Percentiles rank a stretch among this genome's conserved stretches.
Conservation (phyloP, 1,284 basidiomycete species). For the Tranzscheliella williamsii region DNA sequence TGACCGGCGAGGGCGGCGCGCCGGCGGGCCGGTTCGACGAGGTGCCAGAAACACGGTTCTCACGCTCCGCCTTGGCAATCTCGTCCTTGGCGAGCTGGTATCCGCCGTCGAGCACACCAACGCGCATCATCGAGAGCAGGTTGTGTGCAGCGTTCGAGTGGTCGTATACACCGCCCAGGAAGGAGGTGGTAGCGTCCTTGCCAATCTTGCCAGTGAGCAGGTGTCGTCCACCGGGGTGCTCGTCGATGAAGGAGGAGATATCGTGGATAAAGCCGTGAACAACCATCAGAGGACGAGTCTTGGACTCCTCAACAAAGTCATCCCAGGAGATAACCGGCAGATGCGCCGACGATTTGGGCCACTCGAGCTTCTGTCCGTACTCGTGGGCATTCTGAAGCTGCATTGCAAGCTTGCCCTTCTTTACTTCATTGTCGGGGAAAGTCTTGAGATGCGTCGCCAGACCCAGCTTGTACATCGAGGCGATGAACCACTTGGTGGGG, state of each 20-base stretch:
- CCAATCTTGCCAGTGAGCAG: constrained; percentile 54
- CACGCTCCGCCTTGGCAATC: constrained; percentile 28
- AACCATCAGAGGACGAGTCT: constrained; percentile 55
- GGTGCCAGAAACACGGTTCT: constrained; percentile 34
- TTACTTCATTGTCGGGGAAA: constrained; percentile 60
- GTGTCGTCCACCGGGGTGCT: constrained; percentile 58
- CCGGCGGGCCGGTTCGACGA: constrained; percentile 34
- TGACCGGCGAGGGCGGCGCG: constrained; percentile 42
- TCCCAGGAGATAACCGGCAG: constrained; percentile 60
- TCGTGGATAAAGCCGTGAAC: constrained; percentile 59
- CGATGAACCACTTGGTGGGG: constrained; percentile 61
- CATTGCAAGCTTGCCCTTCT: constrained; percentile 59
- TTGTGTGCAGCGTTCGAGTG: constrained; percentile 60
- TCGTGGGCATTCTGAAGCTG: constrained; percentile 52
- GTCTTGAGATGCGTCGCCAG: constrained; percentile 58
- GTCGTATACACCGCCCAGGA: constrained; percentile 59
- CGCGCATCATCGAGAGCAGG: constrained; percentile 58
- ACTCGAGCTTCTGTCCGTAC: constrained; percentile 38
- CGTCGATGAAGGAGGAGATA: constrained; percentile 54
- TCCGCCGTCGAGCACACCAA: constrained; percentile 58
- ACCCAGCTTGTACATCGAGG: constrained; percentile 45
- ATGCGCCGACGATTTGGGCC: constrained; percentile 50
- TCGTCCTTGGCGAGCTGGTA: constrained; percentile 55
- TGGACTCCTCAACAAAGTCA: constrained; percentile 56
- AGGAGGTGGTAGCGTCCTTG: constrained; percentile 58